Base-by-base conservation (phyloP, 2,329 filamentous ascomycete species). In the Penicillium hordei region DNA sequence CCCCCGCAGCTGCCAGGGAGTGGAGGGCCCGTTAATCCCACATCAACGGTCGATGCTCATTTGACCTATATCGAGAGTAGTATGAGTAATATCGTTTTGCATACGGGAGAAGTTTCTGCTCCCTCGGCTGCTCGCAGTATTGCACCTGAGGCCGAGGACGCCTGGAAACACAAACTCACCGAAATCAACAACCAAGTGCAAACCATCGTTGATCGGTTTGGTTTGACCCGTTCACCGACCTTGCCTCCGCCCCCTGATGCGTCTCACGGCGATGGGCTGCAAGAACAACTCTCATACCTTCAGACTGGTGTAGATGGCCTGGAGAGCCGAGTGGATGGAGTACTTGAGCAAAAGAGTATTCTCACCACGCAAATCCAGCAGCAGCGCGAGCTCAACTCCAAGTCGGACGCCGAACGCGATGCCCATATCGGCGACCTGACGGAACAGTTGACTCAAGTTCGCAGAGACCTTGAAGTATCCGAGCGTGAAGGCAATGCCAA, bases 301-400 rank as follows among this genome's bases (percentile, higher is more conserved):
- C 88, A 87, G 17, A 79, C 84, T 9, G 91, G 90, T 68, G 86
- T 97, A 0, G 88, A 92, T 67, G 89, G 86, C 77, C 79, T 97
- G 5, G 91, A 92, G 70, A 81, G 82, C 40, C 89, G 91, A 58
- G 85, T 91, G n/a, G 89, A 87, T 19, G 85, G 85, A 21, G 79
- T 97, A 36, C 88, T 90, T 60, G 90, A 96, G 66, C 93, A 97
- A 71, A 95, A 96, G 72, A 86, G 86, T 48, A 93, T 96, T 23
- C 82, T 97, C 9, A 89, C 93, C 68, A 86, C 92, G 43, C 93
- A 97, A 73, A 93, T 97, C 68, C 93, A 96, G 77, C 93, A 97
- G 72, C 93, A 97, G 76, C 89, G 93, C 58, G 91, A 96, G 70
- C 83, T 97, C 57, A 96, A 96, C 76, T 92, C 83, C 78, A 93